Percentiles rank a stretch among this genome's conserved stretches.
phyloP scores from a whole-genome alignment of 306 rosid genomes.

The peach (Prunus persica) region DNA sequence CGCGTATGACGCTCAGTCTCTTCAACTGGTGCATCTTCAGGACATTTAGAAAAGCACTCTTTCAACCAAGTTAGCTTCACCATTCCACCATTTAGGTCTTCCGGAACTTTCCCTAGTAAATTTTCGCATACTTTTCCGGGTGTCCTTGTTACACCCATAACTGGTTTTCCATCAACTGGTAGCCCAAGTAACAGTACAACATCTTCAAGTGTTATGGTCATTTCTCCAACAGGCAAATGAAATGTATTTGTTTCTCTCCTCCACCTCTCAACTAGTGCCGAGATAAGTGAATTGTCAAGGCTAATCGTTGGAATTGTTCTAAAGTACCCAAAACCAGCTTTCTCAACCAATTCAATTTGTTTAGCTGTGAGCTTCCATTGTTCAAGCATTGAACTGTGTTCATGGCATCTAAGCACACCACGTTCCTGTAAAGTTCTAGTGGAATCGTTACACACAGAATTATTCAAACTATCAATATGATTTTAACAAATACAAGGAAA shows the following conservation, averaged over 20 bases:
- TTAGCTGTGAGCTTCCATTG: slow-evolving; percentile 78
- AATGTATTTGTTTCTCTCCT: slow-evolving; percentile 95
- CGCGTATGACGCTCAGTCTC: slow-evolving; percentile 61
- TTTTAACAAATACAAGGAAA: background rate
- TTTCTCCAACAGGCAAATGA: slow-evolving; percentile 82
- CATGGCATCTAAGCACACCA: slow-evolving; percentile 91
- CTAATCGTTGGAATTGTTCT: slow-evolving; percentile 75
- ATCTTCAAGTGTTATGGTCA: slow-evolving; percentile 89
- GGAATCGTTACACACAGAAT: background rate
- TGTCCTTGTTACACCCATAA: slow-evolving; percentile 58
- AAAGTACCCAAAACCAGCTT: slow-evolving; percentile 77
- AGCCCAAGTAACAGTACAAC: slow-evolving; percentile 81
- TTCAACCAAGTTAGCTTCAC: slow-evolving; percentile 93
- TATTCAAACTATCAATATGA: background rate
- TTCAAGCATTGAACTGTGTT: slow-evolving; percentile 90
- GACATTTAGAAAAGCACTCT: slow-evolving; percentile 77
- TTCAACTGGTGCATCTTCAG: slow-evolving; percentile 63
- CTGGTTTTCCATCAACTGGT: slow-evolving; percentile 78
- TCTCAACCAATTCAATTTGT: slow-evolving; percentile 78
- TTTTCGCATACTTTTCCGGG: slow-evolving; percentile 71
- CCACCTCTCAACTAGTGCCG: slow-evolving; percentile 93
- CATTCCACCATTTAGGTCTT: slow-evolving; percentile 90
- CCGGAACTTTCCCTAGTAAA: slow-evolving; percentile 73
- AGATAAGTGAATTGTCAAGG: slow-evolving; percentile 86
- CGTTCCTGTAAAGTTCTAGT: slow-evolving; percentile 53